Evolutionary conservation across 768 basidiomycete genomes (phyloP).

Genomic region (Clitopilus hobsonii): DNA sequence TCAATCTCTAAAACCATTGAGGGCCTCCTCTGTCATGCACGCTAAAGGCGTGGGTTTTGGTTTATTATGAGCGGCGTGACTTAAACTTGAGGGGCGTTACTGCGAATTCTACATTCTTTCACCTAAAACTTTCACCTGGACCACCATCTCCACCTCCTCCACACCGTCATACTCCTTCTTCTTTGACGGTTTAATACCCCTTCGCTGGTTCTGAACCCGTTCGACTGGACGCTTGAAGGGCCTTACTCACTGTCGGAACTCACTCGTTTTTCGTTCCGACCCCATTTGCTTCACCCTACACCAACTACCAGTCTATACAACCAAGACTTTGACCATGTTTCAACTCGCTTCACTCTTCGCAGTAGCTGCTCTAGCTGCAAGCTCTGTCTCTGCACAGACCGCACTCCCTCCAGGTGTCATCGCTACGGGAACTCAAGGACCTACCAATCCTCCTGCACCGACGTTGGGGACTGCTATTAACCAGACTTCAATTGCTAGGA

Average conservation of each 20-base stretch:
- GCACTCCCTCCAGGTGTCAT: conserved; percentile 30
- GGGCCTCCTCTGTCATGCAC: neutral
- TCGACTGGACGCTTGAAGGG: neutral
- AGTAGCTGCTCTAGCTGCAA: conserved; percentile 6
- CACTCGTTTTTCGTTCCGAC: neutral
- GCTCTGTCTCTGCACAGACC: conserved; percentile 10
- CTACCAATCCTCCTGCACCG: conserved; percentile 34
- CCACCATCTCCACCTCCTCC: no score
- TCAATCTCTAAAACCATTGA: neutral
- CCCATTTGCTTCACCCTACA: neutral
- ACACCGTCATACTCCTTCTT: no score
- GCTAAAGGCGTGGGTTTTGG: neutral
- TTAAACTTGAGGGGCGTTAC: neutral
- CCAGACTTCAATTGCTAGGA: conserved; percentile 34
- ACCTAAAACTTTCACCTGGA: neutral
- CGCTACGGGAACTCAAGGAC: conserved; percentile 36
- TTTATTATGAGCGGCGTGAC: neutral
- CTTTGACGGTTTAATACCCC: neutral
- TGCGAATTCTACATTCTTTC: neutral
- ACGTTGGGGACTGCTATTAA: conserved; percentile 35
- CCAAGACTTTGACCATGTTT: neutral
- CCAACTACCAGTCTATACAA: neutral
- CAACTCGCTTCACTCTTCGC: neutral
- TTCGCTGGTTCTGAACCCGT: neutral
- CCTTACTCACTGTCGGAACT: neutral